These are phyloP conservation scores for Rhodamnia rubescens DNA, from an alignment of 345 rosid genomes.

Conservation along the genomic window DNA sequence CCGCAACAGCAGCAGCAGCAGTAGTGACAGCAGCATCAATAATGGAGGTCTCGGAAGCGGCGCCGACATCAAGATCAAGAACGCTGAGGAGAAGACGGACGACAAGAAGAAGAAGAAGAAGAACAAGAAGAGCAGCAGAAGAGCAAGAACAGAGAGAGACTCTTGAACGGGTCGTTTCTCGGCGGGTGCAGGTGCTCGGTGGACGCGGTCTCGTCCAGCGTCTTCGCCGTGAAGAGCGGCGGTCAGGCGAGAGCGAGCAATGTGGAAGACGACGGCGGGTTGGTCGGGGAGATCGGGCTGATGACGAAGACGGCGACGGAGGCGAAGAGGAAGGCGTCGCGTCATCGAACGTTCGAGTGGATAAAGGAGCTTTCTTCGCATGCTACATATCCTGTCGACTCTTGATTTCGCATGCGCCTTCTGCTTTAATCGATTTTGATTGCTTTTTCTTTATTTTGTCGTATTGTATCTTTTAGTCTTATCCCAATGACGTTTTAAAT, in stretches of 20 bases:
- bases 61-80: not conserved
- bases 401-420: not conserved
- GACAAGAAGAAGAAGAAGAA: constrained; percentile 7
- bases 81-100: not conserved
- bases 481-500: not conserved
- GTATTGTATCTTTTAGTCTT: not conserved
- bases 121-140: not conserved
- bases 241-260: not conserved
- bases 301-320: constrained; percentile 7
- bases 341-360: constrained; percentile 82
- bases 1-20: constrained; percentile 46
- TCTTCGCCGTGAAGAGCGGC: constrained; percentile 6
- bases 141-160: constrained; percentile 11
- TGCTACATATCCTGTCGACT: not conserved
- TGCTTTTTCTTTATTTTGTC: not conserved
- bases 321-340: constrained; percentile 38
- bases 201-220: constrained; percentile 30
- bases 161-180: constrained; percentile 21
- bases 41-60: not conserved
- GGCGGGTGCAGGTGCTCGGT: constrained; percentile 63
- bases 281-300: not conserved
- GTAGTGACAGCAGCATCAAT: constrained; percentile 30
- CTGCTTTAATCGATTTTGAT: not conserved
- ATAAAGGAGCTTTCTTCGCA: constrained; percentile 64
- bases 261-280: not conserved